Conservation (phyloP, 305 asterid genomes). For the Coffea humblotiana region DNA sequence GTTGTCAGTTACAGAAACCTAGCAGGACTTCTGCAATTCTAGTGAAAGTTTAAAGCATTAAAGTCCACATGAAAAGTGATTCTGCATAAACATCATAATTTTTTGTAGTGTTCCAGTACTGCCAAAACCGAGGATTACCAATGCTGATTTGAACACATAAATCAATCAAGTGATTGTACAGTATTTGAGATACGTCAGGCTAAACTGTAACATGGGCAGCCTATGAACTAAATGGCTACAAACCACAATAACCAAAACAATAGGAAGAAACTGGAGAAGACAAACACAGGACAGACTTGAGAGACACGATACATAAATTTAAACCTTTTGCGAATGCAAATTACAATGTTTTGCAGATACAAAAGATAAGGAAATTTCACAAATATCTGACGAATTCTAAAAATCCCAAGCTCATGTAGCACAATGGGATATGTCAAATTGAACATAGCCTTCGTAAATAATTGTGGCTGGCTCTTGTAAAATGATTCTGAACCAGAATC, state of each 20-base stretch:
- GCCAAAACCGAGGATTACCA: neutral
- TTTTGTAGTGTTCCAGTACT: neutral
- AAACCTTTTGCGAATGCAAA: neutral
- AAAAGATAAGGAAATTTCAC: neutral
- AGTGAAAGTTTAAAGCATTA: neutral
- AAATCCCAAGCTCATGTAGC: neutral
- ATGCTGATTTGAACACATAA: neutral
- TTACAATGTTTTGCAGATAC: neutral
- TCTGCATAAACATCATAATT: neutral
- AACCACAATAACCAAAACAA: neutral
- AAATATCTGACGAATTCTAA: neutral
- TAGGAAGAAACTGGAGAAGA: neutral
- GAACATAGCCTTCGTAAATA: too few relatives aligned
- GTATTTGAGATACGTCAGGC: neutral
- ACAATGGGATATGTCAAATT: neutral
- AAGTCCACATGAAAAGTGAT: neutral
- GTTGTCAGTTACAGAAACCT: slow-evolving; percentile 1
- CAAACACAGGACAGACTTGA: neutral
- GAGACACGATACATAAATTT: too few relatives aligned
- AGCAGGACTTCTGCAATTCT: slow-evolving; percentile 17
- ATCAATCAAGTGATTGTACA: neutral
- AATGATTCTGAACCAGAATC: neutral
- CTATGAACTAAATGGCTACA: neutral
- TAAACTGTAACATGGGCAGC: neutral
- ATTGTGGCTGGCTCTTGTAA: neutral